Evolutionary conservation across 805 yeast species (phyloP), one percentile per base, ranked within the genome.

Genomic region (Starmerella apicola): DNA sequence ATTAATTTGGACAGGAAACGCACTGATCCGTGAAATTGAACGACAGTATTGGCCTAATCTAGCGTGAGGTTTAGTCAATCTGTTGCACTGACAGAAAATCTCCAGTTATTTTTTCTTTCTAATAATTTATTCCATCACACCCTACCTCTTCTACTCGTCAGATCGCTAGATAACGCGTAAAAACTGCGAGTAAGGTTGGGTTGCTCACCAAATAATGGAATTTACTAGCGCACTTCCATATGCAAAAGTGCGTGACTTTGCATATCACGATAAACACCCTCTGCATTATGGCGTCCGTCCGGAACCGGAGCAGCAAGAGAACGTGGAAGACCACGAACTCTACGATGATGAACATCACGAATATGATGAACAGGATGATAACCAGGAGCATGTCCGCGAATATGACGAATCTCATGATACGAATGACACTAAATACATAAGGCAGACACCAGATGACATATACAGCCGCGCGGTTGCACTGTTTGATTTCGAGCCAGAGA

Each of bases 401-500:
- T 8, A 15, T 5, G 15, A 13, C n/a, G 31, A 20, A 3, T 22
- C 22, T 50, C 26, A 68, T 63, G 41, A 61, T 66, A n/a, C n/a
- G n/a, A n/a, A n/a, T n/a, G 48, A 64, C 67, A 24, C 9, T 13
- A 24, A 24, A 9, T 9, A 24, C 12, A 12, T 15, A 30, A 6
- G 8, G n/a, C 51, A 55, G 15, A 17, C 33, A 31, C 24, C 30
- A 25, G 63, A 60, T 46, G 72, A 67, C 46, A 62, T 68, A n/a
- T 66, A 70, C 53, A 63, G 75, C 44, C 67, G 72, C 41, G 98
- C 97, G 0, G 65, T 85, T 21, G 96, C 96, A 1, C 58, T 91
- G 34, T 91, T 84, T 57, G 88, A 86, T 51, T 91, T 91, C 55
- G 70, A 64, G 32, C 95, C 97, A 0, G 97, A 91, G 57, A 91